Conservation (phyloP, 164 flowering plant genomes). For the Nelumbo lutea region DNA sequence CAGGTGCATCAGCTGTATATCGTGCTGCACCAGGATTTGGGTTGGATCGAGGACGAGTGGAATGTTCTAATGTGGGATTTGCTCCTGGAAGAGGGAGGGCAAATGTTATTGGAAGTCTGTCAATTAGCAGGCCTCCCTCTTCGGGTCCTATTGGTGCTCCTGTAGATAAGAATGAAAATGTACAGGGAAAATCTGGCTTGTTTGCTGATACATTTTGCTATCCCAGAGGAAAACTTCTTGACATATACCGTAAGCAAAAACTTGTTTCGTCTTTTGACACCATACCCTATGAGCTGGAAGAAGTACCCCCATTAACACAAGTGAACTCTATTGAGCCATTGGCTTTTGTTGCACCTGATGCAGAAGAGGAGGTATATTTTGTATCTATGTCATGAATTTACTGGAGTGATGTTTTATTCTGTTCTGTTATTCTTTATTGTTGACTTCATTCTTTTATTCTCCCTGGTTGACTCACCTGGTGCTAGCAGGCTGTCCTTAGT, state of each 20-base stretch:
- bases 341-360: slow-evolving; percentile 77
- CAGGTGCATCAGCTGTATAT: slow-evolving; percentile 46
- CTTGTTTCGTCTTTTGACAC: slow-evolving; percentile 31
- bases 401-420: neutral
- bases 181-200: slow-evolving; percentile 39
- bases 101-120: slow-evolving; percentile 16
- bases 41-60: slow-evolving; percentile 56
- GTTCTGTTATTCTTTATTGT: neutral
- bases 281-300: slow-evolving; percentile 49
- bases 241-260: slow-evolving; percentile 69
- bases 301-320: slow-evolving; percentile 45
- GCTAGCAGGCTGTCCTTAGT: slow-evolving; percentile 47
- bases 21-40: slow-evolving; percentile 94
- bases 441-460: neutral
- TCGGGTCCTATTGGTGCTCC: slow-evolving; percentile 40
- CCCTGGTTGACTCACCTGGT: neutral
- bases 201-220: slow-evolving; percentile 44
- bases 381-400: neutral
- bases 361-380: slow-evolving; percentile 69
- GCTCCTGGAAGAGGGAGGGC: slow-evolving; percentile 79
- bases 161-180: slow-evolving; percentile 28
- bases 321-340: slow-evolving; percentile 46
- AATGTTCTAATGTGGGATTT: slow-evolving; percentile 63
- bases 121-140: slow-evolving; percentile 38
- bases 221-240: slow-evolving; percentile 88